A percentile compares a stretch with the other conserved stretches of the same genome.
Conservation (phyloP, 108 stramenopile genomes). For the Conticribra weissflogii region DNA sequence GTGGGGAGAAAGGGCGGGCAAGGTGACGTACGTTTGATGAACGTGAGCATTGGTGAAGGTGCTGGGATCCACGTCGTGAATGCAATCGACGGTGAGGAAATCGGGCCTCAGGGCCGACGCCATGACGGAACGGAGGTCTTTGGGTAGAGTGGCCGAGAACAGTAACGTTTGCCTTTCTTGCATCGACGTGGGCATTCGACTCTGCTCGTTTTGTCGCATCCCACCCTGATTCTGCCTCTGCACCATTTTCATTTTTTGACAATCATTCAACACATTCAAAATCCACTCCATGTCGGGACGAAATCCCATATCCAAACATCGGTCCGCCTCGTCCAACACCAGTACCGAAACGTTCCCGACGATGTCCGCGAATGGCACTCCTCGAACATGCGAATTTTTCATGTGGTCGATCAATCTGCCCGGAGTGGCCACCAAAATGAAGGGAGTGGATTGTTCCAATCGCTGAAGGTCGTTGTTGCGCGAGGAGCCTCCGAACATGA, state of each 20-base stretch:
- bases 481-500: conserved; percentile 70
- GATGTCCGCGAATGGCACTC: conserved; percentile 33
- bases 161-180: conserved; percentile 70
- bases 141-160: conserved; percentile 84
- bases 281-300: conserved; percentile 77
- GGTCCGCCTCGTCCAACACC: conserved; percentile 90
- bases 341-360: conserved; percentile 43
- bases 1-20: conserved; percentile 16
- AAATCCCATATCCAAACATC: conserved; percentile 92
- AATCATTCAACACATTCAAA: conserved; percentile 25
- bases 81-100: conserved; percentile 49
- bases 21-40: conserved; percentile 44
- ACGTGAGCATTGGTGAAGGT: conserved; percentile 42
- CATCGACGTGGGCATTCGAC: neutral
- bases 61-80: conserved; percentile 47
- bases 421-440: conserved; percentile 85
- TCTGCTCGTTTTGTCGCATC: neutral
- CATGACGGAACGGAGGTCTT: conserved; percentile 60
- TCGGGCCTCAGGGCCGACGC: conserved; percentile 50
- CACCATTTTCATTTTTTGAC: too few species aligned
- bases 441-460: conserved; percentile 32
- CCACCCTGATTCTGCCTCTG: neutral
- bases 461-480: conserved; percentile 57
- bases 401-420: conserved; percentile 86
- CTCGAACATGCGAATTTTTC: conserved; percentile 54